Evolutionary conservation across 2,329 filamentous ascomycete genomes (phyloP).

Genomic region (Beauveria bassiana): DNA sequence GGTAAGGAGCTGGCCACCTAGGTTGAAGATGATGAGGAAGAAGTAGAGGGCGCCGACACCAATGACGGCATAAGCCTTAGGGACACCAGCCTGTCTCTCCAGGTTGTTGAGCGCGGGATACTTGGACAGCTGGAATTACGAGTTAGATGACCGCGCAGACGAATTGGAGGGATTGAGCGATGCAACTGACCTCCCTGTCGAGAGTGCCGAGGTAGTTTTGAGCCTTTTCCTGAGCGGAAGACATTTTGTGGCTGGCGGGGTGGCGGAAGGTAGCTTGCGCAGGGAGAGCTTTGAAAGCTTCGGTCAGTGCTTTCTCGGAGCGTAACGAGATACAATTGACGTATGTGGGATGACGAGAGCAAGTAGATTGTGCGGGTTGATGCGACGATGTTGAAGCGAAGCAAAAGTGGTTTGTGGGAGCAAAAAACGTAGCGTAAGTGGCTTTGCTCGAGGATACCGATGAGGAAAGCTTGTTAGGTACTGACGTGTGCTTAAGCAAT

Average conservation of each 20-base stretch:
- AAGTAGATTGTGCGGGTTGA: neutral
- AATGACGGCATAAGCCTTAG: slow-evolving; percentile 78
- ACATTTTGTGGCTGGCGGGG: slow-evolving; percentile 45
- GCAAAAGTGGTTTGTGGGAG: slow-evolving; percentile 6
- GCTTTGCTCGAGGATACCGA: slow-evolving; percentile 23
- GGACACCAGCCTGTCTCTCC: slow-evolving; percentile 74
- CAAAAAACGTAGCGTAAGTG: slow-evolving; percentile 23
- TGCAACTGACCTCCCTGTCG: slow-evolving; percentile 66
- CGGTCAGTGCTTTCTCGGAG: neutral
- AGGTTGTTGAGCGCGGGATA: slow-evolving; percentile 78
- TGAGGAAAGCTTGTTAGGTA: slow-evolving; percentile 13
- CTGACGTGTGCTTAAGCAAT: slow-evolving; percentile 16
- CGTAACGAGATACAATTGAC: neutral
- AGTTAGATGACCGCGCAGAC: neutral
- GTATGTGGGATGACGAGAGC: neutral
- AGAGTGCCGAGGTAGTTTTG: slow-evolving; percentile 71
- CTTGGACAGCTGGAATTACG: slow-evolving; percentile 61
- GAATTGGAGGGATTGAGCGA: neutral
- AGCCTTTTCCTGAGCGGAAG: slow-evolving; percentile 65
- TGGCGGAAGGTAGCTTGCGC: slow-evolving; percentile 7
- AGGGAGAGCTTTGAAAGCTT: neutral
- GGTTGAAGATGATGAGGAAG: slow-evolving; percentile 89
- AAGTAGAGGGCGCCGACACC: slow-evolving; percentile 74
- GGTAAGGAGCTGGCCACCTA: slow-evolving; percentile 79
- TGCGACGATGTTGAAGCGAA: slow-evolving; percentile 9